These are phyloP conservation scores for Auricularia sp. DNA, from an alignment of 768 basidiomycete species.

Conservation along the genomic window DNA sequence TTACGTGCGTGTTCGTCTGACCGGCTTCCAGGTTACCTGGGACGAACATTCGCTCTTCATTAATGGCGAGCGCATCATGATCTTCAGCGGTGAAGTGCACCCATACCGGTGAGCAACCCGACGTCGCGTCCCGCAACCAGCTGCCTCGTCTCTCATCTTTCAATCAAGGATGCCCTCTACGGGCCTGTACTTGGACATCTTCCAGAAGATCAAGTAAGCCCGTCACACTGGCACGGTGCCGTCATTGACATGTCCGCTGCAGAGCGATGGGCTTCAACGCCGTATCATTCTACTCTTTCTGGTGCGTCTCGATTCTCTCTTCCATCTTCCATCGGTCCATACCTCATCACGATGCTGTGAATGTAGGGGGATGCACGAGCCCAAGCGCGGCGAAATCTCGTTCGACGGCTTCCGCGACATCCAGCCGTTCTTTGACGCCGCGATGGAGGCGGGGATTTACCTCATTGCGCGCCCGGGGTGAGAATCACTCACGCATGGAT, in stretches of 20 bases:
- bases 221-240: not conserved
- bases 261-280: slow-evolving; percentile 54
- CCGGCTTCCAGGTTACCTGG: slow-evolving; percentile 35
- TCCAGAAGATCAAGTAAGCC: slow-evolving; percentile 1
- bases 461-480: slow-evolving; percentile 20
- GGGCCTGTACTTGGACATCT: slow-evolving; percentile 27
- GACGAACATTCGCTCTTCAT: slow-evolving; percentile 48
- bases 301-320: slow-evolving; percentile 46
- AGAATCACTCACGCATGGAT: slow-evolving; percentile 3
- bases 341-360: not conserved
- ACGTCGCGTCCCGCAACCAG: slow-evolving; percentile 32
- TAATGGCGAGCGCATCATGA: slow-evolving; percentile 46
- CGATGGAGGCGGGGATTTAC: not conserved
- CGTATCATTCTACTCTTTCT: slow-evolving; percentile 51
- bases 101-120: slow-evolving; percentile 38
- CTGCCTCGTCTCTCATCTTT: slow-evolving; percentile 28
- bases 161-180: slow-evolving; percentile 39
- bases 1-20: not conserved
- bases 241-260: not conserved
- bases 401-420: not conserved
- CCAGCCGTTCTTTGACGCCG: not conserved
- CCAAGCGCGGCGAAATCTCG: not conserved
- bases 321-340: slow-evolving; percentile 13
- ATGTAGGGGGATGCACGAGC: not conserved
- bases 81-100: slow-evolving; percentile 54